These are phyloP conservation scores for Nemania sp. DNA, from an alignment of 2,329 filamentous ascomycete genomes.

Conservation along the genomic window DNA sequence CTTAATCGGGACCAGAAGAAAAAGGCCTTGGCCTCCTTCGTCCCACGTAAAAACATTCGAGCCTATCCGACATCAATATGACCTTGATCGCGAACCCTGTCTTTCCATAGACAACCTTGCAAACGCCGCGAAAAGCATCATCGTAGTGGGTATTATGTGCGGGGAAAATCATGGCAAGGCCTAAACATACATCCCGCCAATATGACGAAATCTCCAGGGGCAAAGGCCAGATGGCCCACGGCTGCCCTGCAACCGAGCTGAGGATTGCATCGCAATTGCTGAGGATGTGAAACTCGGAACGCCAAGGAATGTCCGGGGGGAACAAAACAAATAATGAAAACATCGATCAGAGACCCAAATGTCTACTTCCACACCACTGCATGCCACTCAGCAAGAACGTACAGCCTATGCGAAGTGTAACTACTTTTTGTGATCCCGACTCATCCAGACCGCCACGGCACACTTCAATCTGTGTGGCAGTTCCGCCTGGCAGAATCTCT, in stretches of 20 bases:
- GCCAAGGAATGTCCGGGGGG: constrained; percentile 3
- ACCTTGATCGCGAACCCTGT: constrained; percentile 1
- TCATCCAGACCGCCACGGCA: background rate
- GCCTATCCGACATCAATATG: constrained; percentile 8
- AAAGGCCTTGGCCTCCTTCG: constrained; percentile 3
- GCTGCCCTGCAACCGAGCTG: background rate
- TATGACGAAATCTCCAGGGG: constrained; percentile 12
- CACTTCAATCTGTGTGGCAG: background rate
- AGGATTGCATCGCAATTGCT: background rate
- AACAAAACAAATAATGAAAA: background rate
- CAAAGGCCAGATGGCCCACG: constrained; percentile 12
- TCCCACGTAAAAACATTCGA: constrained; percentile 8
- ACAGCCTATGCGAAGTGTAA: background rate
- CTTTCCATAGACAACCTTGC: constrained; percentile 18
- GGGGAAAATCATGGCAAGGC: constrained; percentile 10
- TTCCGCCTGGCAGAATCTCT: constrained; percentile 11
- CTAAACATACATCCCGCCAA: constrained; percentile 9
- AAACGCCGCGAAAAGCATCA: constrained; percentile 24
- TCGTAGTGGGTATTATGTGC: constrained; percentile 36
- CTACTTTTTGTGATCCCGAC: background rate
- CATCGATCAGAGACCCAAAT: background rate
- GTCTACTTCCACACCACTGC: background rate
- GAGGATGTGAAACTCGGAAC: constrained; percentile 3
- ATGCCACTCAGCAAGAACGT: background rate
- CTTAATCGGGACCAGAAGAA: constrained; percentile 1